These are phyloP conservation scores for Fusarium sp. DNA, from an alignment of 2,329 filamentous ascomycete genomes.

Conservation along the genomic window DNA sequence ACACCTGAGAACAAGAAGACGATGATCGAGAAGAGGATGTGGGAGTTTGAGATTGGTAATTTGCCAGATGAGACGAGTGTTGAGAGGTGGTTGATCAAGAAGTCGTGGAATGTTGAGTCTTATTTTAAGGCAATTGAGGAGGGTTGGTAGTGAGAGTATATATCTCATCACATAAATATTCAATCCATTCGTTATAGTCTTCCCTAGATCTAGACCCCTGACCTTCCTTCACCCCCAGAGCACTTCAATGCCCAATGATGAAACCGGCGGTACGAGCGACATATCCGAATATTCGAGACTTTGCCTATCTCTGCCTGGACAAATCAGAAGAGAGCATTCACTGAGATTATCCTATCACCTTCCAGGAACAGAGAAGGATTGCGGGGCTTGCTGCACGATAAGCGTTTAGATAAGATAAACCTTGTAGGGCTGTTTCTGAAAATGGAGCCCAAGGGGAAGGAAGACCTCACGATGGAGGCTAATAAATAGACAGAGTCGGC, in stretches of 20 bases:
- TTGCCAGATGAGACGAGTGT: constrained; percentile 5
- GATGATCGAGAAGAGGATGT: constrained; percentile 10
- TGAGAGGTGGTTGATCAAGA: constrained; percentile 15
- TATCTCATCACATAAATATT: too few species aligned
- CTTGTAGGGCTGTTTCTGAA: not conserved
- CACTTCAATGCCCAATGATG: not conserved
- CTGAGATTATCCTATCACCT: not conserved
- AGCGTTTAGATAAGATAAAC: constrained; percentile 11
- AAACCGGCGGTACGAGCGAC: not conserved
- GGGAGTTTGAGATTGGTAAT: constrained; percentile 19
- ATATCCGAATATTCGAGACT: not conserved
- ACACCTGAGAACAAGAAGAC: not conserved
- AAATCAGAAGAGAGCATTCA: not conserved
- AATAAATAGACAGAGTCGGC: not conserved
- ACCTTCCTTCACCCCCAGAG: too few species aligned
- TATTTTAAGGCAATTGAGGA: constrained; percentile 7
- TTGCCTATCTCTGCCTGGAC: not conserved
- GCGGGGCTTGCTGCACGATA: not conserved
- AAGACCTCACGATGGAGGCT: not conserved
- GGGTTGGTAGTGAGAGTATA: not conserved
- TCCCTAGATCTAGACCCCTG: too few species aligned
- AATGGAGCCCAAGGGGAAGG: not conserved
- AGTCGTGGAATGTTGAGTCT: constrained; percentile 11
- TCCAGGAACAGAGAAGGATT: not conserved
- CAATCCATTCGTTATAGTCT: too few species aligned